phyloP scores from a whole-genome alignment of 192 early-diverging fungal genomes.

The Entophlyctis luteolus region DNA sequence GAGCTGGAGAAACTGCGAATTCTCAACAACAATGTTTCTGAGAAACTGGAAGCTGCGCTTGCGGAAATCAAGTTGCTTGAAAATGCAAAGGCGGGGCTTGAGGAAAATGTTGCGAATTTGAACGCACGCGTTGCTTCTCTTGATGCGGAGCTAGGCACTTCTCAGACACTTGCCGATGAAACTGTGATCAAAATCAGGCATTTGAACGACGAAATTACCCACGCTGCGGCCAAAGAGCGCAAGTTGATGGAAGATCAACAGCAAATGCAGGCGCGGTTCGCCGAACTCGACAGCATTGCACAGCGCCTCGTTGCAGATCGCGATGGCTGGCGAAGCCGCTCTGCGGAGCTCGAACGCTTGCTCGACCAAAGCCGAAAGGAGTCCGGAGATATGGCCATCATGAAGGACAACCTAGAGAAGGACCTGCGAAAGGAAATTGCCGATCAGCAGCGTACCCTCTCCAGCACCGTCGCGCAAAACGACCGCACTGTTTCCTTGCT shows the following conservation, averaged over 20 bases:
- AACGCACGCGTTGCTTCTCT: conserved; percentile 6
- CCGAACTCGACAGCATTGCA: conserved; percentile 15
- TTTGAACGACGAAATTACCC: conserved; percentile 8
- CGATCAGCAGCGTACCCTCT: not conserved
- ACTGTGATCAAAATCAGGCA: conserved; percentile 23
- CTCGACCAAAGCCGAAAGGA: conserved; percentile 20
- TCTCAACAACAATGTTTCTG: not conserved
- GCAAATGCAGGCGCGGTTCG: conserved; percentile 10
- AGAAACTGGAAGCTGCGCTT: not conserved
- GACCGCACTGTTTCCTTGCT: not conserved
- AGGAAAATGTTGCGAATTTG: conserved; percentile 3
- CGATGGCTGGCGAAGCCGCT: conserved; percentile 10
- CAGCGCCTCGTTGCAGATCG: conserved; percentile 18
- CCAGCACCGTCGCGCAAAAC: not conserved
- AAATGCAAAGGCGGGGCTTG: not conserved
- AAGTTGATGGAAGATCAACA: conserved; percentile 18
- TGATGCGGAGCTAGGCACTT: conserved; percentile 1
- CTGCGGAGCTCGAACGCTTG: conserved; percentile 9
- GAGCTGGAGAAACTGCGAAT: conserved; percentile 15
- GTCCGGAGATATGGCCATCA: conserved; percentile 2
- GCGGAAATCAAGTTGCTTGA: not conserved
- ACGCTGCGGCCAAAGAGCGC: conserved; percentile 9
- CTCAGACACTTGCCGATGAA: conserved; percentile 19
- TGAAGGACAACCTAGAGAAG: conserved; percentile 16
- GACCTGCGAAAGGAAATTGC: conserved; percentile 12